Conservation (phyloP, 2,329 filamentous ascomycete species). For the Septoria linicola region DNA sequence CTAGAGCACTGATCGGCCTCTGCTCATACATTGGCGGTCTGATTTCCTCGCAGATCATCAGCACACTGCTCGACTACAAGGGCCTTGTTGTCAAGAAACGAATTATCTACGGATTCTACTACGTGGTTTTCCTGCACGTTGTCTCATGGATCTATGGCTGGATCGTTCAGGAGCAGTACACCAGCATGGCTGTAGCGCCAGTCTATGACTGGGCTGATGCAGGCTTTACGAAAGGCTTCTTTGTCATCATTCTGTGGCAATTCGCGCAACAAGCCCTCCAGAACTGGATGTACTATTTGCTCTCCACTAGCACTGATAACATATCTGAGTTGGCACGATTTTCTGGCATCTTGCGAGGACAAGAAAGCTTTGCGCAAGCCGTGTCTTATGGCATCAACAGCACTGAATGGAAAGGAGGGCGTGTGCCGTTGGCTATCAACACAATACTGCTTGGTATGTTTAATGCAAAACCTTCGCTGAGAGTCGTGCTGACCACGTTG, state of each 20-base stretch:
- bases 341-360: conserved; percentile 46
- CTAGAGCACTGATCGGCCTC: conserved; percentile 51
- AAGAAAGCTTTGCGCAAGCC: conserved; percentile 49
- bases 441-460: conserved; percentile 32
- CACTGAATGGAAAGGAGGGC: conserved; percentile 45
- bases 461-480: neutral
- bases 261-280: conserved; percentile 55
- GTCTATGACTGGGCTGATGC: conserved; percentile 46
- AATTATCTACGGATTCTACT: conserved; percentile 42
- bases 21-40: conserved; percentile 45
- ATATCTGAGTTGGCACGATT: conserved; percentile 52
- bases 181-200: conserved; percentile 42
- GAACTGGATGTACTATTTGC: conserved; percentile 58
- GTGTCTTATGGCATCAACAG: conserved; percentile 48
- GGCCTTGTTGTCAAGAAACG: conserved; percentile 44
- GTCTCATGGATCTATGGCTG: conserved; percentile 52
- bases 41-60: conserved; percentile 48
- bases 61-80: conserved; percentile 48
- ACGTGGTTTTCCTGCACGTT: conserved; percentile 47
- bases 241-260: conserved; percentile 51
- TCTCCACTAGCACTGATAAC: conserved; percentile 57
- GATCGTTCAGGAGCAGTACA: conserved; percentile 50
- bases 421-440: conserved; percentile 46
- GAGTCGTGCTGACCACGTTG: neutral
- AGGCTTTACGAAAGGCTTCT: conserved; percentile 51